Evolutionary conservation across 2,329 filamentous ascomycete species (phyloP).

Genomic region (Xylaria sp.): DNA sequence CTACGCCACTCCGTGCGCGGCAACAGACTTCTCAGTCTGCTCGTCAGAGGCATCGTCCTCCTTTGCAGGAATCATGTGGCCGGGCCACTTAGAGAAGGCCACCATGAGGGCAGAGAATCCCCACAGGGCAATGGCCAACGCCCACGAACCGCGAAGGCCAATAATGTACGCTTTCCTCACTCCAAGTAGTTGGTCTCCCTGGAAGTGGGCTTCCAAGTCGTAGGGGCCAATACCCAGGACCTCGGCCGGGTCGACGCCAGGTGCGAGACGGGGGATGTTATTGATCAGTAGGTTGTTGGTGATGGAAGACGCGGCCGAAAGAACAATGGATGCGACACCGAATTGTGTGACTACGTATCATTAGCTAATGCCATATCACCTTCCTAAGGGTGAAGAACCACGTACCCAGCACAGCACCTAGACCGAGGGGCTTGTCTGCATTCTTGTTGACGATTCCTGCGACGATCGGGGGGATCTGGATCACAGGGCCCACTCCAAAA

Average conservation of each 20-base stretch:
- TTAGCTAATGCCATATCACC: not conserved
- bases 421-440: conserved; percentile 30
- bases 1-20: not conserved
- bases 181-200: conserved; percentile 22
- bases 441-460: conserved; percentile 22
- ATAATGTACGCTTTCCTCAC: conserved; percentile 28
- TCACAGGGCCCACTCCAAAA: conserved; percentile 51
- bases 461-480: conserved; percentile 50
- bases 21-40: not conserved
- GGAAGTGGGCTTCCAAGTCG: conserved; percentile 22
- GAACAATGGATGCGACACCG: conserved; percentile 23
- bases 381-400: not conserved
- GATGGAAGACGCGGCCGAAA: conserved; percentile 27
- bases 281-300: conserved; percentile 29
- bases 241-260: not conserved
- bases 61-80: conserved; percentile 3
- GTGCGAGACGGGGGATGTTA: conserved; percentile 24
- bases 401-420: conserved; percentile 25
- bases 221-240: conserved; percentile 27
- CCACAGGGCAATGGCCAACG: conserved; percentile 25
- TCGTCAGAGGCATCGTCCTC: not conserved
- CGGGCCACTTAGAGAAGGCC: conserved; percentile 33
- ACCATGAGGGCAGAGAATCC: conserved; percentile 28
- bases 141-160: conserved; percentile 29
- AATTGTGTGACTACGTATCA: conserved; percentile 26